phyloP scores from a whole-genome alignment of 768 basidiomycete species.

The Pholiota microspora region DNA sequence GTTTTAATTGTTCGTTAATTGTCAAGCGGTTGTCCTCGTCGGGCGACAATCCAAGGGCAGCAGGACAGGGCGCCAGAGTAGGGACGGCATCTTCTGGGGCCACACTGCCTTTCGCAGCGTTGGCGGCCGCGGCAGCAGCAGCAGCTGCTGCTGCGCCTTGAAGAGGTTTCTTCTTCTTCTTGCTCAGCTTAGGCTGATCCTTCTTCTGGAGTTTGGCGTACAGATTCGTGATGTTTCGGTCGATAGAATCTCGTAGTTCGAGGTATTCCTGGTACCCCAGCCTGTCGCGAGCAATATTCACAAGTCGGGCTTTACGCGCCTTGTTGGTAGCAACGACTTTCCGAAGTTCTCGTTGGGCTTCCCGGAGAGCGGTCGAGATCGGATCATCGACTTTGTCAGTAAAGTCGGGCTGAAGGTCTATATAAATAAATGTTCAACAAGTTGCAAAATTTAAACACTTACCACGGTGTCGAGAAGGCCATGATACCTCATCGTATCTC shows the following conservation, averaged over 20 bases:
- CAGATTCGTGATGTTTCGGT: constrained; percentile 74
- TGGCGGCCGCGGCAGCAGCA: constrained; percentile 23
- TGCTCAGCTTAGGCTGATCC: constrained; percentile 69
- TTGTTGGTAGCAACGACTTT: constrained; percentile 81
- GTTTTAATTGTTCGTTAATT: constrained; percentile 65
- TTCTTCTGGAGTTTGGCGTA: constrained; percentile 85
- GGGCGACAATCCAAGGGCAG: constrained; percentile 65
- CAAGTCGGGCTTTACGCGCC: constrained; percentile 71
- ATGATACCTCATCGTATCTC: constrained; percentile 76
- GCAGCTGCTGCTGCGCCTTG: constrained; percentile 28
- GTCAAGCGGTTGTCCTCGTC: constrained; percentile 64
- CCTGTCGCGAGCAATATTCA: constrained; percentile 76
- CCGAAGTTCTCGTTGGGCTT: constrained; percentile 81
- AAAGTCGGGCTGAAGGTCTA: constrained; percentile 59
- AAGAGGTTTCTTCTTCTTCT: constrained; percentile 67
- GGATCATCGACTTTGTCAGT: constrained; percentile 88
- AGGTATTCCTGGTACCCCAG: constrained; percentile 92
- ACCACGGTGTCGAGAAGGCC: constrained; percentile 70
- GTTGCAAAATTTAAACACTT: constrained; percentile 29
- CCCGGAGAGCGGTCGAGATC: constrained; percentile 85
- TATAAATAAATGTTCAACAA: not conserved
- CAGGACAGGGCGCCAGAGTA: constrained; percentile 59
- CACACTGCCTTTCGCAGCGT: constrained; percentile 27
- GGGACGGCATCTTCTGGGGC: constrained; percentile 31
- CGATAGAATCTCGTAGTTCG: constrained; percentile 79